Evolutionary conservation across 73 alveolate genomes (phyloP).

Genomic region (Blepharisma japonicum): DNA sequence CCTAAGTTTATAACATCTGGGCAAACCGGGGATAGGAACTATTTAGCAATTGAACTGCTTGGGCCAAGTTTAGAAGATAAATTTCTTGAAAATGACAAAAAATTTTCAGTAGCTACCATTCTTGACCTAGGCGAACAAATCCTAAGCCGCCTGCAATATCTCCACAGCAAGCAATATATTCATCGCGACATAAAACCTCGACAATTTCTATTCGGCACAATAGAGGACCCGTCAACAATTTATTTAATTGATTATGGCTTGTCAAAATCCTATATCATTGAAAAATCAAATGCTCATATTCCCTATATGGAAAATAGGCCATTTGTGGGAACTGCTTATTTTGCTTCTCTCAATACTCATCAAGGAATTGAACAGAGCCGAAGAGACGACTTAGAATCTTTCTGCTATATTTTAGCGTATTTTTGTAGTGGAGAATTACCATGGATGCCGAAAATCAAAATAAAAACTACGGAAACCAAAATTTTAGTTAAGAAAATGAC

Average conservation of each 20-base stretch:
- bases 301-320: constrained; percentile 50
- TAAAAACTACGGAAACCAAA: constrained; percentile 72
- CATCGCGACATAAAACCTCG: constrained; percentile 75
- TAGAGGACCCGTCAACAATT: constrained; percentile 33
- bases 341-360: constrained; percentile 48
- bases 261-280: constrained; percentile 64
- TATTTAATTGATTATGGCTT: constrained; percentile 69
- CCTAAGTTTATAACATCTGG: constrained; percentile 73
- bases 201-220: constrained; percentile 61
- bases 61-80: constrained; percentile 70
- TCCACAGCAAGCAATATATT: constrained; percentile 57
- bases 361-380: constrained; percentile 36
- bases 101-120: constrained; percentile 56
- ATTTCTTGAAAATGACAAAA: constrained; percentile 39
- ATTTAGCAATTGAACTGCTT: constrained; percentile 76
- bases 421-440: constrained; percentile 64
- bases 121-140: constrained; percentile 65
- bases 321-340: constrained; percentile 58
- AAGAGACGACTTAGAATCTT: constrained; percentile 41
- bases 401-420: constrained; percentile 58
- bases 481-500: constrained; percentile 64
- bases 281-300: constrained; percentile 46
- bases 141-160: constrained; percentile 56
- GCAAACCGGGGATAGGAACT: constrained; percentile 63
- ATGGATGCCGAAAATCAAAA: constrained; percentile 79